Conservation (phyloP, 495 filamentous ascomycete genomes). For the Penicillium psychrofluorescens region DNA sequence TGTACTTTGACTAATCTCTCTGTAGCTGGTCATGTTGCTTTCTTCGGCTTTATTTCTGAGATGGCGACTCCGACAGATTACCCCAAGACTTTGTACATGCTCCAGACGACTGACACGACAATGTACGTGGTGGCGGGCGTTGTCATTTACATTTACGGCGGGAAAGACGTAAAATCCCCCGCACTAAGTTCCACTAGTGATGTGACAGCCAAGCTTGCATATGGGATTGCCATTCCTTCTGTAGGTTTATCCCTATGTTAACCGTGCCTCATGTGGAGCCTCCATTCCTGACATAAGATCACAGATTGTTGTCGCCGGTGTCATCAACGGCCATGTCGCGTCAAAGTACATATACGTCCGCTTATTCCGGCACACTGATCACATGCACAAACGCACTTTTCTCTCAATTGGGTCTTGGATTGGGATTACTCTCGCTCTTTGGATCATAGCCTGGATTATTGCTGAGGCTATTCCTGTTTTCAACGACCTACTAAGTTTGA, state of each 20-base stretch:
- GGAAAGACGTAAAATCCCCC: constrained; percentile 50
- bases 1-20: background rate
- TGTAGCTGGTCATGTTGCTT: constrained; percentile 50
- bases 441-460: constrained; percentile 55
- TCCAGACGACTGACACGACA: constrained; percentile 47
- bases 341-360: constrained; percentile 53
- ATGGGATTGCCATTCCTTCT: constrained; percentile 61
- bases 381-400: constrained; percentile 46
- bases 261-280: background rate
- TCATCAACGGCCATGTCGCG: constrained; percentile 53
- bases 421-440: constrained; percentile 40
- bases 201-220: constrained; percentile 52
- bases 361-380: constrained; percentile 41
- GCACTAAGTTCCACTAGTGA: constrained; percentile 53
- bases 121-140: constrained; percentile 40
- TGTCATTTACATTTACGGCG: constrained; percentile 55
- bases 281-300: constrained; percentile 31
- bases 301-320: constrained; percentile 49
- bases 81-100: constrained; percentile 46
- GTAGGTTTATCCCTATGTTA: constrained; percentile 14
- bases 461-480: constrained; percentile 61
- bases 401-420: constrained; percentile 39
- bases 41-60: constrained; percentile 63
- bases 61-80: constrained; percentile 54
- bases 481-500: constrained; percentile 40